Evolutionary conservation across 129 eudicot species (phyloP).

Genomic region (Daucus carota): DH1_v3.0 NC_030386.2:33074501-33075000

Average conservation of each 20-base stretch:
- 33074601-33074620: background rate
- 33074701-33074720: background rate
- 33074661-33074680: background rate
- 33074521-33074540: background rate
- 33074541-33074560: background rate
- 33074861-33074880: background rate
- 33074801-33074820: background rate
- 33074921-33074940: constrained; percentile 28
- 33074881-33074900: background rate
- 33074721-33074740: background rate
- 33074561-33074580: background rate
- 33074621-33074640: background rate
- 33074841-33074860: background rate
- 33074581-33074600: background rate
- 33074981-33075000: constrained; percentile 92
- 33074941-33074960: constrained; percentile 94
- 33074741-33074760: background rate
- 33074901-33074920: background rate
- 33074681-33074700: background rate
- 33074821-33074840: background rate
- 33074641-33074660: background rate
- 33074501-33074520: background rate
- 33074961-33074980: constrained; percentile 90
- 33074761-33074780: no score
- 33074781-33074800: no score